phyloP scores from a whole-genome alignment of 306 rosid species.

The Begonia loranthoides region DNA sequence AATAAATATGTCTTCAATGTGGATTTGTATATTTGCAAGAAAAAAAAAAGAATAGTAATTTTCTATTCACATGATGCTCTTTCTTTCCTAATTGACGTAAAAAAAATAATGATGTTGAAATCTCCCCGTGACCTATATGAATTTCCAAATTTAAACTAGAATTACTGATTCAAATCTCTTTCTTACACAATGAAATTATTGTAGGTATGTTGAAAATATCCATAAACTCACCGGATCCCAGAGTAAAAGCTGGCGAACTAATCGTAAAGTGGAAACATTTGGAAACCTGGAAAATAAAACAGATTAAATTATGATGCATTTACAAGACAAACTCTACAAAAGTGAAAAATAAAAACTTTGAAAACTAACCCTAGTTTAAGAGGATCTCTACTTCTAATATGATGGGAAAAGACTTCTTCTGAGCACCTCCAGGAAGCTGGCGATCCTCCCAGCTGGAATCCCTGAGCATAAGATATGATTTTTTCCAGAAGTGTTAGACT shows the following conservation, averaged over 20 bases:
- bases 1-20: background rate
- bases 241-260: constrained; percentile 62
- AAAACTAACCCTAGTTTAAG: constrained; percentile 72
- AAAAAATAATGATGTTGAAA: background rate
- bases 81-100: background rate
- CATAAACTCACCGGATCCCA: constrained; percentile 80
- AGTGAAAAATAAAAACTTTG: constrained; percentile 1
- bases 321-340: constrained; percentile 2
- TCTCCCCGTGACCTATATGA: background rate
- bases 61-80: background rate
- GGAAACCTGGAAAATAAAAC: constrained; percentile 44
- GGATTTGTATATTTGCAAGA: no score
- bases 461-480: background rate
- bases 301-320: constrained; percentile 13
- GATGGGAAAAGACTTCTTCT: constrained; percentile 67
- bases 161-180: background rate
- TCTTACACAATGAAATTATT: background rate
- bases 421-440: constrained; percentile 99
- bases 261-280: constrained; percentile 62
- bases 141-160: background rate
- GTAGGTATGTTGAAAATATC: background rate
- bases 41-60: no score
- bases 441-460: constrained; percentile 46
- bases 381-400: constrained; percentile 82
- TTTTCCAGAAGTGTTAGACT: no score